A percentile compares a stretch with the other conserved stretches of the same genome.
Evolutionary conservation across 2,329 filamentous ascomycete species (phyloP).

Genomic region (Septoria linicola): DNA sequence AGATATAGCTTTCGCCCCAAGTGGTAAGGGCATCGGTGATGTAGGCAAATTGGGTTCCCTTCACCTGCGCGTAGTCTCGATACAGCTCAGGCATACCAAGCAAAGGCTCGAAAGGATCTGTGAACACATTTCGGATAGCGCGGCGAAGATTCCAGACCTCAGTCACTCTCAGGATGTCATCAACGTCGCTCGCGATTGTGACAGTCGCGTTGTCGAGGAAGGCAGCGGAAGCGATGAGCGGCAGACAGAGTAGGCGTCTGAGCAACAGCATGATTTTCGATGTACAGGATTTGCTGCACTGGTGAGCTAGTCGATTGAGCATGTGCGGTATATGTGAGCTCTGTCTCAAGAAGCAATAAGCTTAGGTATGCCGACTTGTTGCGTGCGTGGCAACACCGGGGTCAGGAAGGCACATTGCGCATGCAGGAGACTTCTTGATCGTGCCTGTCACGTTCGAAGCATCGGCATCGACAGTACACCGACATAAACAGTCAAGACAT

Average conservation of each 20-base stretch:
- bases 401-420: too few relatives aligned
- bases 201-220: constrained; percentile 6
- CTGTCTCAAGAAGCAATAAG: too few relatives aligned
- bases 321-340: too few relatives aligned
- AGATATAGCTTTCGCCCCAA: constrained; percentile 19
- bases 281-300: background rate
- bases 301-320: background rate
- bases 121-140: constrained; percentile 18
- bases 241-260: background rate
- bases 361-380: too few relatives aligned
- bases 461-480: too few relatives aligned
- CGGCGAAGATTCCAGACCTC: constrained; percentile 28
- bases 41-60: constrained; percentile 32
- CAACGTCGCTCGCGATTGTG: constrained; percentile 31
- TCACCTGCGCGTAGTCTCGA: background rate
- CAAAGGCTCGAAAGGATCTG: constrained; percentile 25
- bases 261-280: background rate
- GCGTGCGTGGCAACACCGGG: too few relatives aligned
- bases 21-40: constrained; percentile 27
- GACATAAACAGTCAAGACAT: too few relatives aligned
- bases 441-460: too few relatives aligned
- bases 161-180: constrained; percentile 30
- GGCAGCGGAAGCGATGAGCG: background rate
- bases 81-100: constrained; percentile 26
- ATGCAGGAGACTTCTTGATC: too few relatives aligned